Conservation (phyloP, 208 protist genomes). For the Leishmania martiniquensis region DNA sequence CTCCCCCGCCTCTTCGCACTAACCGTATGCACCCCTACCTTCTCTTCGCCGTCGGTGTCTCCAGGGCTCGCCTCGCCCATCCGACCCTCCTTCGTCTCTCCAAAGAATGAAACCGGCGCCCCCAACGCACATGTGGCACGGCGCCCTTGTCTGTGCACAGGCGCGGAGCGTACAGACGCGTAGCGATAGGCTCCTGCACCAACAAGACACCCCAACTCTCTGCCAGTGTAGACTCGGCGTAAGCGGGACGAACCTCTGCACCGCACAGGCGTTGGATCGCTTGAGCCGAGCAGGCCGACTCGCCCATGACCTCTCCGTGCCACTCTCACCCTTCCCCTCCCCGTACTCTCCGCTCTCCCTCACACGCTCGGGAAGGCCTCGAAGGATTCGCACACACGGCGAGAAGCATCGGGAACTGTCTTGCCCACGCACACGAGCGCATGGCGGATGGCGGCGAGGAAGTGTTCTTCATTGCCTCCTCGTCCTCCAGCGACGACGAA, state of each 20-base stretch:
- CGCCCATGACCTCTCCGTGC: background rate
- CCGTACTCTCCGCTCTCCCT: background rate
- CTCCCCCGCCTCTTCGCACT: background rate
- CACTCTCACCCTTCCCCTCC: background rate
- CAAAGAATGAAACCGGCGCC: background rate
- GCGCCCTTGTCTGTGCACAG: background rate
- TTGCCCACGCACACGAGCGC: background rate
- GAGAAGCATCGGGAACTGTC: background rate
- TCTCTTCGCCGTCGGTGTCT: background rate
- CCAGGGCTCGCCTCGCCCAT: background rate
- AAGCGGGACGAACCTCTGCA: no score
- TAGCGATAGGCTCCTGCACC: background rate
- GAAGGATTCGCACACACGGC: background rate
- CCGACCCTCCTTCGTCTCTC: background rate
- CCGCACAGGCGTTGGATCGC: no score
- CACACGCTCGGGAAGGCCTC: background rate
- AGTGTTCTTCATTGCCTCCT: conserved; percentile 15
- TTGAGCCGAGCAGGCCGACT: background rate
- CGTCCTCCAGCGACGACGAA: conserved; percentile 5
- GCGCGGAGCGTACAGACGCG: background rate
- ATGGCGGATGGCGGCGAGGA: conserved; percentile 3
- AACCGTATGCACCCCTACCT: background rate
- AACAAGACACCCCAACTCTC: background rate
- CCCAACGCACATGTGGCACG: background rate
- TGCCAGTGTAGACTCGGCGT: no score